Evolutionary conservation across 2,329 filamentous ascomycete genomes (phyloP).

Genomic region (Macrophomina pseudophaseolina): DNA sequence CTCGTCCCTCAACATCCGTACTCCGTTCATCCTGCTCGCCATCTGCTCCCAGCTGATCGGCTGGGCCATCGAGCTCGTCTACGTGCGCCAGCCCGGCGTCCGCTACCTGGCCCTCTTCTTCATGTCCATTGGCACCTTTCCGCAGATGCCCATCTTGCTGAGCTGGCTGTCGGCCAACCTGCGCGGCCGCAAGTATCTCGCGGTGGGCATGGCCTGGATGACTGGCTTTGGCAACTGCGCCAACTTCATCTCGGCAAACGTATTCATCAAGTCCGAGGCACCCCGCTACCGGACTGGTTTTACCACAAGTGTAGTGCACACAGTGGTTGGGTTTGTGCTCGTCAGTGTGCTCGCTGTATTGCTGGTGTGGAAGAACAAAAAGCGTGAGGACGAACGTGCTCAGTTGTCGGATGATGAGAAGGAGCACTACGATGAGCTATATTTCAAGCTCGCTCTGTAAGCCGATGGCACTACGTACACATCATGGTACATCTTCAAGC

Average conservation of each 20-base stretch:
- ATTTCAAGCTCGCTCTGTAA: background rate
- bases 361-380: background rate
- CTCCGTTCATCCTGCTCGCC: slow-evolving; percentile 49
- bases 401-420: background rate
- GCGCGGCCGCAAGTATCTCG: slow-evolving; percentile 45
- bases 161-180: slow-evolving; percentile 47
- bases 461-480: background rate
- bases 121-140: slow-evolving; percentile 34
- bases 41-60: slow-evolving; percentile 30
- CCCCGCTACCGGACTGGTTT: slow-evolving; percentile 48
- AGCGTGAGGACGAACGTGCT: background rate
- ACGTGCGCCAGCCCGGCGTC: slow-evolving; percentile 25
- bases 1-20: slow-evolving; percentile 64
- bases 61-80: slow-evolving; percentile 35
- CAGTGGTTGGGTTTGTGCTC: slow-evolving; percentile 1
- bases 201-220: slow-evolving; percentile 49
- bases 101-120: slow-evolving; percentile 38
- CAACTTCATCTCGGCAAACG: slow-evolving; percentile 49
- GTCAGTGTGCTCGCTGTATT: background rate
- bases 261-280: slow-evolving; percentile 48
- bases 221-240: slow-evolving; percentile 53
- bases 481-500: background rate
- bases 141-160: slow-evolving; percentile 38
- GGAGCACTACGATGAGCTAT: background rate
- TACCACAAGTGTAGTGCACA: slow-evolving; percentile 43